Evolutionary conservation across 1,284 basidiomycete genomes (phyloP).

Genomic region (Peniophora sp.): DNA sequence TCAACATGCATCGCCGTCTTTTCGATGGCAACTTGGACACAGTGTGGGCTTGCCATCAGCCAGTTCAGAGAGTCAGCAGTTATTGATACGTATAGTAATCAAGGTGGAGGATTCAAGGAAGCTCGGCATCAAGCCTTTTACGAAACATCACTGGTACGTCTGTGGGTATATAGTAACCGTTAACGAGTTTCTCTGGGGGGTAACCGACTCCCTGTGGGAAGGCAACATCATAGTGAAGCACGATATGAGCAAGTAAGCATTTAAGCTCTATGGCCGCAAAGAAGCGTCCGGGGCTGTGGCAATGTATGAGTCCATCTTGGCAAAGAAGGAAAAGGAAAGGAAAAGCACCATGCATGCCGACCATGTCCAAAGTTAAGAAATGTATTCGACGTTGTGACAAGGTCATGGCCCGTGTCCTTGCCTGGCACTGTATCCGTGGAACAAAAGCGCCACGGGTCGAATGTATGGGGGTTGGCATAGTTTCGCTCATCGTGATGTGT

Average conservation of each 20-base stretch:
- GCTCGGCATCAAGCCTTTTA: too few species aligned
- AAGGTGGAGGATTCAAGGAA: too few species aligned
- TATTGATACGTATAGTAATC: too few species aligned
- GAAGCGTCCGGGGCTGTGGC: conserved; percentile 18
- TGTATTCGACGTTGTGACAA: conserved; percentile 14
- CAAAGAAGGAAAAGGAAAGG: too few species aligned
- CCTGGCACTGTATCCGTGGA: conserved; percentile 15
- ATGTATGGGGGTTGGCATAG: conserved; percentile 23
- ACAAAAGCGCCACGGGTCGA: conserved; percentile 31
- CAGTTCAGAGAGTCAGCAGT: too few species aligned
- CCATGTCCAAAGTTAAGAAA: conserved; percentile 21
- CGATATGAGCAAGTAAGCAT: conserved; percentile 15
- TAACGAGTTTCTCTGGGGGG: not conserved
- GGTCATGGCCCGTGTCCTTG: conserved; percentile 15
- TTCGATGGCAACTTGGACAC: too few species aligned
- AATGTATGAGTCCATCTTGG: not conserved
- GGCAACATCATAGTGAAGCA: conserved; percentile 17
- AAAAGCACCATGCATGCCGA: conserved; percentile 21
- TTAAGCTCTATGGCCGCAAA: conserved; percentile 19
- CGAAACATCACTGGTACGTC: not conserved
- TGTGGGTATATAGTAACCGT: not conserved
- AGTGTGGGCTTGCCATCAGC: too few species aligned
- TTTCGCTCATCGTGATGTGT: conserved; percentile 26
- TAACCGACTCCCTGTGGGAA: conserved; percentile 7
- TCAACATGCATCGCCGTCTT: too few species aligned